Percentiles rank a stretch among this genome's conserved stretches.
These are phyloP conservation scores for Candida berthetii DNA, from an alignment of 805 yeast genomes.

Conservation along the genomic window DNA sequence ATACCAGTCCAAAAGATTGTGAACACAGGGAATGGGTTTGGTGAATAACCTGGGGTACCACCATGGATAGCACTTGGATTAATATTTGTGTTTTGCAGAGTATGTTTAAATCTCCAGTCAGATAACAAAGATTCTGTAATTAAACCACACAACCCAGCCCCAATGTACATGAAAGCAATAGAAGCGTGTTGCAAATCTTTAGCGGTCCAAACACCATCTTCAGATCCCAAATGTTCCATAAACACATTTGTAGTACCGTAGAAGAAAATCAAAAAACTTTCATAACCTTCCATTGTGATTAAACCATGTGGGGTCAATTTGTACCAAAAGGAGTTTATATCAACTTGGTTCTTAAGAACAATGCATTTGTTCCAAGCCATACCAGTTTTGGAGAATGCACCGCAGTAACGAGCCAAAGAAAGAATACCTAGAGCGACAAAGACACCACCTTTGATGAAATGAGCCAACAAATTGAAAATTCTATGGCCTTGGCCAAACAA, in stretches of 20 bases:
- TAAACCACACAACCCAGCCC: conserved; percentile 89
- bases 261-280: conserved; percentile 71
- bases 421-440: conserved; percentile 71
- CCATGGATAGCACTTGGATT: conserved; percentile 23
- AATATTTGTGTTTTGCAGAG: conserved; percentile 22
- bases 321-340: conserved; percentile 19
- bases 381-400: conserved; percentile 68
- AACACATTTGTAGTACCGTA: conserved; percentile 90
- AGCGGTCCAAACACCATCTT: conserved; percentile 80
- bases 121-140: conserved; percentile 65
- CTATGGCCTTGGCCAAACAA: conserved; percentile 59
- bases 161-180: conserved; percentile 86
- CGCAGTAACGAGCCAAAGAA: conserved; percentile 83
- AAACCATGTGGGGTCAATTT: conserved; percentile 33
- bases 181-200: conserved; percentile 88
- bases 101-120: conserved; percentile 50
- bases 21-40: conserved; percentile 91
- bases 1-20: conserved; percentile 96
- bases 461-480: conserved; percentile 85
- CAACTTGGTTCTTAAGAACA: conserved; percentile 19
- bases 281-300: conserved; percentile 81
- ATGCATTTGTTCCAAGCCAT: conserved; percentile 83
- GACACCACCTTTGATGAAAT: conserved; percentile 93
- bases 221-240: conserved; percentile 75
- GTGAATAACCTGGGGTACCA: conserved; percentile 71